Base-by-base conservation (phyloP, 768 basidiomycete genomes). In the Tylopilus felleus region DNA sequence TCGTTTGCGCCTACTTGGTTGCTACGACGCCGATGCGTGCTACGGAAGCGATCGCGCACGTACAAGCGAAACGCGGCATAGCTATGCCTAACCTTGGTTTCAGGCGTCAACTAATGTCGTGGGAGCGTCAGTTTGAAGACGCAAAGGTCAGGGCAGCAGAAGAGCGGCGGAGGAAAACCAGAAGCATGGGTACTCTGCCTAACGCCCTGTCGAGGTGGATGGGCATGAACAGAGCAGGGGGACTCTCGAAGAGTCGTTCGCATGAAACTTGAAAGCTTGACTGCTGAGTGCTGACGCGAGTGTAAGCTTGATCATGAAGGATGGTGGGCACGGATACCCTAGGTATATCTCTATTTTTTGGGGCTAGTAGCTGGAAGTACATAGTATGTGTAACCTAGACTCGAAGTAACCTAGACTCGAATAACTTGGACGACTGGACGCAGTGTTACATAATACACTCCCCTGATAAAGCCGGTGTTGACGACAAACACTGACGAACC, bases 1-100 rank as follows among this genome's bases (percentile, higher is more conserved):
- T 90, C 25, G 82, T 90, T 4, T 84, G 85, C 57, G 90, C 87
- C 49, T 91, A 89, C 69, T 73, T 86, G 40, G 70, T 85, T 19
- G 77, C 77, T 8, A 70, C 75, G 17, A 77, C 73, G 25, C 71
- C 74, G 17, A 83, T 87, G 81, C 66, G 67, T 5, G 75, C 80
- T 12, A 49, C 60, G 23, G 79, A 85, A 52, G 78, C 86, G 9
- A 76, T 89, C 59, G 73, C 69, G 25, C 79, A 79, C 53, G 79
- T 82, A 31, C 77, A 77, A 58, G 68, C 76, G 35, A 78, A 80
- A 46, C 85, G 88, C 19, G 71, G 74, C 21, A 80, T 90, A 46
- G 80, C 83, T 14, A 74, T 72, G 47, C 88, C 88, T 0, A 91
- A 90, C 62, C n/a, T 69, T 1, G 85, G 85, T 9, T 90, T 90